Evolutionary conservation across 208 protist genomes (phyloP).

Genomic region (Acanthamoeba culbertsoni): DNA sequence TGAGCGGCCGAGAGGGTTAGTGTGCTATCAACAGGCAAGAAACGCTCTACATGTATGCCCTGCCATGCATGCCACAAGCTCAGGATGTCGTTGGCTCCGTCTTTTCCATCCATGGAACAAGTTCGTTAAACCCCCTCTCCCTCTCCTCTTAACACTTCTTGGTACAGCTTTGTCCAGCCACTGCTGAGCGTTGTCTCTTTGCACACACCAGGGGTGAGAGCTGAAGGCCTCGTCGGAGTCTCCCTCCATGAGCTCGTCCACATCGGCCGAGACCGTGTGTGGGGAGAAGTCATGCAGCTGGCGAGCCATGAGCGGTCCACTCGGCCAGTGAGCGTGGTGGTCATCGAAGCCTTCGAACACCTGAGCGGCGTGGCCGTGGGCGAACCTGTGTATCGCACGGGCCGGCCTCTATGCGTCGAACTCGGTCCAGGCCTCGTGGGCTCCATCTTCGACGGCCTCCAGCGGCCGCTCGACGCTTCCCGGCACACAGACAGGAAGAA

Average conservation of each 20-base stretch:
- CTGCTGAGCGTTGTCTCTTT: too few relatives aligned
- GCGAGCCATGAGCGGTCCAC: neutral
- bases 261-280: neutral
- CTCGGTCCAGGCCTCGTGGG: conserved; percentile 98
- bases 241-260: neutral
- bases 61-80: too few relatives aligned
- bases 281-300: neutral
- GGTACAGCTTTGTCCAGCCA: too few relatives aligned
- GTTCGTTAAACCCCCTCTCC: too few relatives aligned
- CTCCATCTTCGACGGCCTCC: conserved; percentile 99
- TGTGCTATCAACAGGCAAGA: too few relatives aligned
- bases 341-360: neutral
- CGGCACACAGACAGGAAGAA: conserved; percentile 93
- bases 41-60: too few relatives aligned
- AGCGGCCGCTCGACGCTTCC: conserved; percentile 96
- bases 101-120: too few relatives aligned
- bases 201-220: neutral
- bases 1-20: too few relatives aligned
- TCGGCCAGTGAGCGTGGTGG: neutral
- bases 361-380: conserved; percentile 95
- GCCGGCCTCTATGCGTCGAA: conserved; percentile 98
- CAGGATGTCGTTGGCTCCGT: too few relatives aligned
- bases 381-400: conserved; percentile 98
- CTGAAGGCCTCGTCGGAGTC: neutral
- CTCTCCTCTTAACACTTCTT: too few relatives aligned